These are phyloP conservation scores for Aspergillus quadricinctus DNA, from an alignment of 2,329 filamentous ascomycete genomes.

Conservation along the genomic window DNA sequence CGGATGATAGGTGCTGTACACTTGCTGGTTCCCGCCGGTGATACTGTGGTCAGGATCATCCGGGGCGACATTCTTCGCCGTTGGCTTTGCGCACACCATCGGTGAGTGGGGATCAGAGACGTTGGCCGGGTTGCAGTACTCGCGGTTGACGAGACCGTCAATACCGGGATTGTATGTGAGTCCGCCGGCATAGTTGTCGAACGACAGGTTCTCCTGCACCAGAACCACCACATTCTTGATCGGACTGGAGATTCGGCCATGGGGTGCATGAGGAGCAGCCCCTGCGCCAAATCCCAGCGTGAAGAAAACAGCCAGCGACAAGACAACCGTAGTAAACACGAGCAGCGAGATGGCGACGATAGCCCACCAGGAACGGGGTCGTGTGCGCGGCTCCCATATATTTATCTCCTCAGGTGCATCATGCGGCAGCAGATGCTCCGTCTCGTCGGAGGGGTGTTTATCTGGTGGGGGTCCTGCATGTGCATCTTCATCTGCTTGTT, in stretches of 20 bases:
- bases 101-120: slow-evolving; percentile 19
- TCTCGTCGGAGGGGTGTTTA: not conserved
- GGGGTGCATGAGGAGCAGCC: slow-evolving; percentile 3
- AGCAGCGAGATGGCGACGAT: not conserved
- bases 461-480: not conserved
- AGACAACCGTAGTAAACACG: slow-evolving; percentile 5
- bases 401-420: not conserved
- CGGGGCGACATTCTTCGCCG: slow-evolving; percentile 35
- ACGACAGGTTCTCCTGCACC: slow-evolving; percentile 41
- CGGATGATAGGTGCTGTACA: slow-evolving; percentile 38
- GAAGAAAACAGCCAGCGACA: slow-evolving; percentile 9
- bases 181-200: slow-evolving; percentile 41
- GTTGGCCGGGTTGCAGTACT: slow-evolving; percentile 41
- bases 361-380: not conserved
- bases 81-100: slow-evolving; percentile 35
- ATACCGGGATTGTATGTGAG: slow-evolving; percentile 35
- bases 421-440: not conserved
- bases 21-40: slow-evolving; percentile 40
- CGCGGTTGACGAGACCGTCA: slow-evolving; percentile 27
- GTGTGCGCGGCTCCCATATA: not conserved
- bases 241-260: slow-evolving; percentile 16
- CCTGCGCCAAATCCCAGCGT: slow-evolving; percentile 9
- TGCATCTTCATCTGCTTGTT: not conserved
- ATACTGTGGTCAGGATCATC: slow-evolving; percentile 45
- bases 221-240: slow-evolving; percentile 49